Base-by-base conservation (phyloP, 306 rosid genomes). In the Oxytropis ochrocephala region DNA sequence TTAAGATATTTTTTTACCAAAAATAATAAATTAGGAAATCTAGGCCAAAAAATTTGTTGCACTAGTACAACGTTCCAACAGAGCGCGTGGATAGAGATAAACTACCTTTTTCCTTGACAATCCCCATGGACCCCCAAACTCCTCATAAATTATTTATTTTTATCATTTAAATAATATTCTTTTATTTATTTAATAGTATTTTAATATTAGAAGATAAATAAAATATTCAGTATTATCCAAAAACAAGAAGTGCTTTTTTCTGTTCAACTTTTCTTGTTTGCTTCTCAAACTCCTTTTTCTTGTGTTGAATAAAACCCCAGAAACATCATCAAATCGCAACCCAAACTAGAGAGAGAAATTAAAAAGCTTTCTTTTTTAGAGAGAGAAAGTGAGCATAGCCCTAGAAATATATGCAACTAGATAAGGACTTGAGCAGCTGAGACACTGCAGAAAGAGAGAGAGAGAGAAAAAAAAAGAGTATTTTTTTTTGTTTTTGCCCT, bases 391-490 rank as follows among this genome's bases (percentile, higher is more conserved):
- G 55, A 67, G 47, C 50, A 53, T 18, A 74, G 80, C 75, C 83
- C 90, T 84, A 72, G 76, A 82, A 82, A 76, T 69, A 14, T 66
- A 66, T 74, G 87, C 85, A 86, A 78, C 69, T 55, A 76, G 96
- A 89, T 85, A 85, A 80, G 87, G 89, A 85, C 91, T 68, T 73
- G 55, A 85, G 93, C 82, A 60, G 87, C 86, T 63, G 69, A 49
- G 76, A 70, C 72, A 75, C 70, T 41, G 64, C 14, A 38, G 41
- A 38, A 21, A 67, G 9, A 43, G 35, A 73, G 42, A 73, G 63
- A 73, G 18, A 63, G 18, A 38, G 11, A n/a, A n/a, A n/a, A n/a
- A n/a, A n/a, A 38, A 8, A 38, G 10, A 21, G 58, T 36, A 32
- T 3, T 55, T 27, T 69, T 38, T 36, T 36, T 46, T 47, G 11